Conservation (phyloP, 2,329 filamentous ascomycete species). For the Diplodia corticola region DNA sequence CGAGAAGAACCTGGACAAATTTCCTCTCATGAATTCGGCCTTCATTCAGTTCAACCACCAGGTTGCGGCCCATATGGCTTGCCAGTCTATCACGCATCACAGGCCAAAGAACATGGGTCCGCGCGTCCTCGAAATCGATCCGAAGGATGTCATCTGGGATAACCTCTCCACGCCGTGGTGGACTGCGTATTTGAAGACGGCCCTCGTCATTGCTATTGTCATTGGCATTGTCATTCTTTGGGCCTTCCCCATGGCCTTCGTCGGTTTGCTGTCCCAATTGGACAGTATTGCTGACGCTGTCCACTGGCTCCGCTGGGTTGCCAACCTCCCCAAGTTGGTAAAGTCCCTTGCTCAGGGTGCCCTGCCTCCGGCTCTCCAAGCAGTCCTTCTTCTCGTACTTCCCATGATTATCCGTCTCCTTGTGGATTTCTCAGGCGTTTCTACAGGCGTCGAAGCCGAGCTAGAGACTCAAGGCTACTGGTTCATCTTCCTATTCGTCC, state of each 20-base stretch:
- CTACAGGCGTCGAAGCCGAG: slow-evolving; percentile 76
- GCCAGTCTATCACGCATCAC: slow-evolving; percentile 87
- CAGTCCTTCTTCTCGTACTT: slow-evolving; percentile 75
- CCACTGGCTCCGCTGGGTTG: slow-evolving; percentile 70
- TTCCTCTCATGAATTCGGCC: slow-evolving; percentile 90
- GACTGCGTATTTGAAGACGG: slow-evolving; percentile 76
- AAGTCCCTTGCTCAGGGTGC: slow-evolving; percentile 79
- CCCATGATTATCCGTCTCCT: slow-evolving; percentile 77
- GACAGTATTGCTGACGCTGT: slow-evolving; percentile 66
- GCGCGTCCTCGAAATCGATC: slow-evolving; percentile 88
- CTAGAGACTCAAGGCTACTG: slow-evolving; percentile 90
- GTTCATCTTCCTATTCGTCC: slow-evolving; percentile 91
- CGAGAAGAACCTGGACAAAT: slow-evolving; percentile 80
- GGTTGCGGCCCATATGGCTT: slow-evolving; percentile 96
- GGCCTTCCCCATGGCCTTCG: slow-evolving; percentile 88
- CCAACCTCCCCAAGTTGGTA: slow-evolving; percentile 59
- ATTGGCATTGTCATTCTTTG: slow-evolving; percentile 79
- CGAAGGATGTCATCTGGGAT: slow-evolving; percentile 91
- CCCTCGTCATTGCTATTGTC: slow-evolving; percentile 65
- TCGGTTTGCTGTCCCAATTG: slow-evolving; percentile 78
- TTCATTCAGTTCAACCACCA: slow-evolving; percentile 99
- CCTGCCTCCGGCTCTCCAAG: slow-evolving; percentile 74
- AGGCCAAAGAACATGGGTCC: slow-evolving; percentile 92
- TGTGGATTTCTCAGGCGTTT: slow-evolving; percentile 72
- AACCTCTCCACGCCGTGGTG: slow-evolving; percentile 97